Evolutionary conservation across 768 basidiomycete genomes (phyloP).

Genomic region (Termitomyces sp.): DNA sequence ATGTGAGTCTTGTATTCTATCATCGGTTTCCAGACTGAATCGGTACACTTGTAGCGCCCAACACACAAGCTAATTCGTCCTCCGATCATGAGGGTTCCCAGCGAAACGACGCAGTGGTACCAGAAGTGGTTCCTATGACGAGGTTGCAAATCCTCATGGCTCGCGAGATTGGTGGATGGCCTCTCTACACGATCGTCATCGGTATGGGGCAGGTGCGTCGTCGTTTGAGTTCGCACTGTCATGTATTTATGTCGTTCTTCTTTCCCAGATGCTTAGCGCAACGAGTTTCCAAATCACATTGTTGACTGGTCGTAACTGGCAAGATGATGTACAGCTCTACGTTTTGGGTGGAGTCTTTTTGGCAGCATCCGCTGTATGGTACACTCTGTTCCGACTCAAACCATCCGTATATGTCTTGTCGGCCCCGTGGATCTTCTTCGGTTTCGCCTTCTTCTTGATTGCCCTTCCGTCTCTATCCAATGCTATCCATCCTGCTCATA

Average conservation of each 20-base stretch:
- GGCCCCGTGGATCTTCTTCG: slow-evolving; percentile 88
- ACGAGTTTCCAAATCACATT: slow-evolving; percentile 95
- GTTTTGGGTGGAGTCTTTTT: slow-evolving; percentile 89
- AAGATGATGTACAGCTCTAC: slow-evolving; percentile 77
- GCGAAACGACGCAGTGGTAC: slow-evolving; percentile 41
- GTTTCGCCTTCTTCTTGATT: slow-evolving; percentile 85
- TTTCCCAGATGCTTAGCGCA: slow-evolving; percentile 79
- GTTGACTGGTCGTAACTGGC: slow-evolving; percentile 80
- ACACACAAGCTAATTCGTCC: slow-evolving; percentile 36
- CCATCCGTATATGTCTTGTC: slow-evolving; percentile 87
- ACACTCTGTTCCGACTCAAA: slow-evolving; percentile 79
- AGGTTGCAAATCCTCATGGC: slow-evolving; percentile 80
- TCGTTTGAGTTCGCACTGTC: not conserved
- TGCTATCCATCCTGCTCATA: slow-evolving; percentile 54
- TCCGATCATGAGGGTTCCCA: slow-evolving; percentile 38
- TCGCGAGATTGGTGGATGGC: slow-evolving; percentile 80
- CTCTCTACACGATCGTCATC: slow-evolving; percentile 85
- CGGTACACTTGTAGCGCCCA: slow-evolving; percentile 34
- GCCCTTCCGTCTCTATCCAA: slow-evolving; percentile 73
- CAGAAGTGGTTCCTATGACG: slow-evolving; percentile 75
- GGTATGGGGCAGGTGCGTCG: slow-evolving; percentile 67
- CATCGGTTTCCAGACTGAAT: not conserved
- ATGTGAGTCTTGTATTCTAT: slow-evolving; percentile 44
- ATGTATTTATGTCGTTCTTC: slow-evolving; percentile 1
- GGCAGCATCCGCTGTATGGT: slow-evolving; percentile 83